Evolutionary conservation across 176 grass and related monocot species (phyloP).

Genomic region (Hordeum marinum): DNA sequence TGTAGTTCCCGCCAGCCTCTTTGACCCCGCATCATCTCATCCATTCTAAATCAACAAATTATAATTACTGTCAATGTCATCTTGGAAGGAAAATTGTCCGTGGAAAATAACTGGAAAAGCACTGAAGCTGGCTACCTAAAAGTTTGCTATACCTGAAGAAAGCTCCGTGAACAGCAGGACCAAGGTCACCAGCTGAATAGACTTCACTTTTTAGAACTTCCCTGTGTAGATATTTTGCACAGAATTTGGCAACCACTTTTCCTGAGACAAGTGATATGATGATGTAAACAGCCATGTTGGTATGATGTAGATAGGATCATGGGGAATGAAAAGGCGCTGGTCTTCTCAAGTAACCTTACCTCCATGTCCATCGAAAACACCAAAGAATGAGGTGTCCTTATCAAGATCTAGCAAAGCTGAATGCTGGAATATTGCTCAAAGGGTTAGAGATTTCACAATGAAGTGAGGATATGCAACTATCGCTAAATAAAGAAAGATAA

Average conservation of each 20-base stretch:
- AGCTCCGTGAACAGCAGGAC: slow-evolving; percentile 54
- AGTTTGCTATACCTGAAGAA: slow-evolving; percentile 74
- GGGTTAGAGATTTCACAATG: slow-evolving; percentile 1
- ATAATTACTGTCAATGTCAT: slow-evolving; percentile 12
- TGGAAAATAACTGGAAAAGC: background rate
- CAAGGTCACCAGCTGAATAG: slow-evolving; percentile 66
- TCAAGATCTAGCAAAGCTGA: slow-evolving; percentile 76
- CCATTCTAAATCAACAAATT: slow-evolving; percentile 68
- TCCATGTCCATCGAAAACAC: slow-evolving; percentile 96
- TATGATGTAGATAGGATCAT: slow-evolving; percentile 2
- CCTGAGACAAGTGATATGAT: slow-evolving; percentile 47
- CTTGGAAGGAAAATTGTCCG: background rate
- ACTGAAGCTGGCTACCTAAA: background rate
- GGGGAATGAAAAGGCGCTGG: background rate
- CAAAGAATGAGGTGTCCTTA: slow-evolving; percentile 72
- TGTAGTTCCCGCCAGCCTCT: slow-evolving; percentile 95
- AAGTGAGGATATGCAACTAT: background rate
- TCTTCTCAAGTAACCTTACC: slow-evolving; percentile 39
- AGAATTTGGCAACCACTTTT: slow-evolving; percentile 93
- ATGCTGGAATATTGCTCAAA: slow-evolving; percentile 57
- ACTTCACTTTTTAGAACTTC: slow-evolving; percentile 72
- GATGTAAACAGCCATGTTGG: background rate
- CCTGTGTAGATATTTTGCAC: slow-evolving; percentile 80
- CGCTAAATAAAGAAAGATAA: background rate
- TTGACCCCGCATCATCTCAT: slow-evolving; percentile 98